Evolutionary conservation across 345 rosid genomes (phyloP).

Genomic region (Bruguiera parviflora): DNA sequence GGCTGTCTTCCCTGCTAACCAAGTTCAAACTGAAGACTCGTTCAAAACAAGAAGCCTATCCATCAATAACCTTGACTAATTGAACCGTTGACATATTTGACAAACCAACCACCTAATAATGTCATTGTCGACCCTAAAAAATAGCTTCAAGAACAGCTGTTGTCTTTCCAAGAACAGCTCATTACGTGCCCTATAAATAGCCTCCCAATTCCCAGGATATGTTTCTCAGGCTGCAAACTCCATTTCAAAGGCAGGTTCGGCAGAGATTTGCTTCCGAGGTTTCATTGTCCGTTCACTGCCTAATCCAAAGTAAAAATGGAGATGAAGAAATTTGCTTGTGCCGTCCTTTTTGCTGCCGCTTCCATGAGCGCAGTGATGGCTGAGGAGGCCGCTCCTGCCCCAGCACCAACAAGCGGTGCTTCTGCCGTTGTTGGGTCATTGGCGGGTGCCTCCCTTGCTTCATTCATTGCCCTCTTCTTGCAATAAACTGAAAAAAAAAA

Average conservation of each 20-base stretch:
- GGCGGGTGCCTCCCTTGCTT: constrained; percentile 31
- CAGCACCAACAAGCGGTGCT: constrained; percentile 26
- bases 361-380: constrained; percentile 49
- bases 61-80: background rate
- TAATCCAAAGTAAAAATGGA: constrained; percentile 27
- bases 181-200: background rate
- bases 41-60: background rate
- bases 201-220: background rate
- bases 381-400: constrained; percentile 38
- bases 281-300: constrained; percentile 10
- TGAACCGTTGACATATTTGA: too few relatives aligned
- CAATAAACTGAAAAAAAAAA: background rate
- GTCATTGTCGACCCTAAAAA: too few relatives aligned
- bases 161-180: too few relatives aligned
- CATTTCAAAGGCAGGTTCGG: constrained; percentile 9
- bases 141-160: too few relatives aligned
- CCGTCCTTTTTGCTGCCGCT: constrained; percentile 49
- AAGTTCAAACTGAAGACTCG: background rate
- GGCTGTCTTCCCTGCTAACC: too few relatives aligned
- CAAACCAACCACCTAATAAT: background rate
- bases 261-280: background rate
- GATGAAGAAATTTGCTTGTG: constrained; percentile 62
- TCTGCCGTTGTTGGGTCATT: constrained; percentile 44
- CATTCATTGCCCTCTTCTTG: constrained; percentile 22
- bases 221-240: background rate